Evolutionary conservation across 208 protist genomes (phyloP).

Genomic region (Crithidia sp.): DNA sequence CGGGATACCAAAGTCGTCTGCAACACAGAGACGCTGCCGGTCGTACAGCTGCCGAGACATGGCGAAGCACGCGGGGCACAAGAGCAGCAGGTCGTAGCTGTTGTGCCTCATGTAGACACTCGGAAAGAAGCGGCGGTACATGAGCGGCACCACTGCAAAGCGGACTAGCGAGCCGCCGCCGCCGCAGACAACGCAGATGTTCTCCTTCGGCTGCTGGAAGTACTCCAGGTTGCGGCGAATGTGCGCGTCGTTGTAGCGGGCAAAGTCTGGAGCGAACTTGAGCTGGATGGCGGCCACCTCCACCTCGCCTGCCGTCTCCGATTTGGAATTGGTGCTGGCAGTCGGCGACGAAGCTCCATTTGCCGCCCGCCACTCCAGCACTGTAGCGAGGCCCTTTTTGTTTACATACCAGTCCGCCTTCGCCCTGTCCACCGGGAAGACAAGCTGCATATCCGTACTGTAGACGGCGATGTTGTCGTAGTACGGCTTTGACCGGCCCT

Average conservation of each 20-base stretch:
- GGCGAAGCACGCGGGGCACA: conserved; percentile 65
- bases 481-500: conserved; percentile 51
- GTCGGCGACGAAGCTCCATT: no score
- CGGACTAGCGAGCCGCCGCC: conserved; percentile 42
- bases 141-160: conserved; percentile 64
- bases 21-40: conserved; percentile 29
- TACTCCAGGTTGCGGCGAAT: conserved; percentile 71
- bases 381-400: conserved; percentile 60
- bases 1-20: conserved; percentile 56
- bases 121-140: conserved; percentile 72
- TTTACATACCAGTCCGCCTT: conserved; percentile 70
- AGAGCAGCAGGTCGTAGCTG: conserved; percentile 70
- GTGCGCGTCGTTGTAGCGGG: conserved; percentile 62
- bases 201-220: conserved; percentile 63
- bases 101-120: conserved; percentile 82
- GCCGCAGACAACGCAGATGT: conserved; percentile 66
- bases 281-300: conserved; percentile 60
- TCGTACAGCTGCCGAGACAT: conserved; percentile 41
- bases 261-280: conserved; percentile 57
- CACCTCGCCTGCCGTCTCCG: background rate
- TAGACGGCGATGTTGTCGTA: conserved; percentile 76
- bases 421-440: conserved; percentile 60
- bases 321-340: background rate
- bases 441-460: conserved; percentile 42
- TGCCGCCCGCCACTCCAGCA: conserved; percentile 44